Evolutionary conservation across 2,329 filamentous ascomycete species (phyloP).

Genomic region (Penicillium sp.): DNA sequence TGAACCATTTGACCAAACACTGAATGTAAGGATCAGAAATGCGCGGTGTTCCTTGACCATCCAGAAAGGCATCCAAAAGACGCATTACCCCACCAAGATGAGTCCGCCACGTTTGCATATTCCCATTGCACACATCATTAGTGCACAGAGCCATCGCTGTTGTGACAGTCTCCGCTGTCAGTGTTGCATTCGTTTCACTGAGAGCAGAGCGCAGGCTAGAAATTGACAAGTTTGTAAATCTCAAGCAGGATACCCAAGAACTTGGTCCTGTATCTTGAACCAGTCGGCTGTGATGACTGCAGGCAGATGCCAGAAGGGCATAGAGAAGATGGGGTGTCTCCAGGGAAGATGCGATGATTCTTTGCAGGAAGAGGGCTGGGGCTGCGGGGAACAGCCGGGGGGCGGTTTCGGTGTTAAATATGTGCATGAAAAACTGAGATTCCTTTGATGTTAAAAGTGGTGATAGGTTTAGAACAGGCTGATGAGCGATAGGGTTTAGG

Average conservation of each 20-base stretch:
- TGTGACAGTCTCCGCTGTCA: conserved; percentile 20
- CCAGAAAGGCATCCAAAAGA: conserved; percentile 17
- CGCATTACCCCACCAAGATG: conserved; percentile 24
- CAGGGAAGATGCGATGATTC: conserved; percentile 19
- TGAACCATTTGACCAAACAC: conserved; percentile 26
- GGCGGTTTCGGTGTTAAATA: conserved; percentile 22
- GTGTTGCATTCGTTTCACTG: conserved; percentile 4
- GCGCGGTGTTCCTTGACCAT: conserved; percentile 3
- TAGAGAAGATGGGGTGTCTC: conserved; percentile 23
- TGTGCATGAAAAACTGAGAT: conserved; percentile 22
- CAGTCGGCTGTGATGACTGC: conserved; percentile 25
- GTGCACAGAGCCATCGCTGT: conserved; percentile 28
- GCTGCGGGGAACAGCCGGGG: conserved; percentile 24
- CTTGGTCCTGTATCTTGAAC: conserved; percentile 11
- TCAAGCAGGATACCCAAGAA: conserved; percentile 15
- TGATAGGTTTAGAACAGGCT: conserved; percentile 14
- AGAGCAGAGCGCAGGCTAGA: conserved; percentile 19
- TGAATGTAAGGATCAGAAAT: conserved; percentile 13
- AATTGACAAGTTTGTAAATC: conserved; percentile 24
- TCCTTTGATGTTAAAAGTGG: conserved; percentile 16
- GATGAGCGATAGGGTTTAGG: conserved; percentile 4
- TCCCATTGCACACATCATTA: conserved; percentile 30
- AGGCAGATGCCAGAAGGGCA: conserved; percentile 23
- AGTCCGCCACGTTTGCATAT: conserved; percentile 21
- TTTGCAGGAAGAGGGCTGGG: conserved; percentile 18